These are phyloP conservation scores for Puccinia polysora DNA, from an alignment of 1,284 basidiomycete genomes.

Conservation along the genomic window DNA sequence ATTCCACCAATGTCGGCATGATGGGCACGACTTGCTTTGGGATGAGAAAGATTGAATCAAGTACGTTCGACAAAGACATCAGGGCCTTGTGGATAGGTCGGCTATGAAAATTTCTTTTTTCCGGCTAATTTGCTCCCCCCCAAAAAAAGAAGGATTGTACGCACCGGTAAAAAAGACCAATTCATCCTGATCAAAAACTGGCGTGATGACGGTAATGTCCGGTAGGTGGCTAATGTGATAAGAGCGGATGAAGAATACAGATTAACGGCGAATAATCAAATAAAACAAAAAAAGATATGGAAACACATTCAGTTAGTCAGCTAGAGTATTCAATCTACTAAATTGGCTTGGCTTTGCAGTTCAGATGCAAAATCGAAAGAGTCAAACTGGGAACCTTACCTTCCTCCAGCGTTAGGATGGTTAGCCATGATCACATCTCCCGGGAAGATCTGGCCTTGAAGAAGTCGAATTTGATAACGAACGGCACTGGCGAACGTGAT, in stretches of 20 bases:
- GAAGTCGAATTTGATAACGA: conserved; percentile 76
- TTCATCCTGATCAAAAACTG: conserved; percentile 21
- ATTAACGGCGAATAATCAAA: neutral
- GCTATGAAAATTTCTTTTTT: neutral
- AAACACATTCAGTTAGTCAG: no score
- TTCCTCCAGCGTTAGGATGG: conserved; percentile 76
- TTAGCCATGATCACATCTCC: conserved; percentile 89
- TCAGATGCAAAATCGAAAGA: neutral
- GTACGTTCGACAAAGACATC: neutral
- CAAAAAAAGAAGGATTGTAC: neutral
- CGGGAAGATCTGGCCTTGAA: conserved; percentile 63
- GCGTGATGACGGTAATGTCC: conserved; percentile 38
- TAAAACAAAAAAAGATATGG: no score
- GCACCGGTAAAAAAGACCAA: conserved; percentile 40
- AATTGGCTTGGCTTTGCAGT: no score
- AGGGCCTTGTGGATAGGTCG: conserved; percentile 3
- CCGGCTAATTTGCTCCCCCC: neutral
- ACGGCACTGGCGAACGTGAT: conserved; percentile 58
- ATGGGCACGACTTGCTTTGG: conserved; percentile 37
- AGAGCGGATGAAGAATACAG: neutral
- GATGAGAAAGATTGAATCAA: neutral
- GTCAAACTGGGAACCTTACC: no score
- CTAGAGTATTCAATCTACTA: no score
- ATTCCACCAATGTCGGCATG: conserved; percentile 58
- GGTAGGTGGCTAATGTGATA: conserved; percentile 50